These are phyloP conservation scores for Colletotrichum sojae DNA, from an alignment of 2,329 filamentous ascomycete species.

Conservation along the genomic window DNA sequence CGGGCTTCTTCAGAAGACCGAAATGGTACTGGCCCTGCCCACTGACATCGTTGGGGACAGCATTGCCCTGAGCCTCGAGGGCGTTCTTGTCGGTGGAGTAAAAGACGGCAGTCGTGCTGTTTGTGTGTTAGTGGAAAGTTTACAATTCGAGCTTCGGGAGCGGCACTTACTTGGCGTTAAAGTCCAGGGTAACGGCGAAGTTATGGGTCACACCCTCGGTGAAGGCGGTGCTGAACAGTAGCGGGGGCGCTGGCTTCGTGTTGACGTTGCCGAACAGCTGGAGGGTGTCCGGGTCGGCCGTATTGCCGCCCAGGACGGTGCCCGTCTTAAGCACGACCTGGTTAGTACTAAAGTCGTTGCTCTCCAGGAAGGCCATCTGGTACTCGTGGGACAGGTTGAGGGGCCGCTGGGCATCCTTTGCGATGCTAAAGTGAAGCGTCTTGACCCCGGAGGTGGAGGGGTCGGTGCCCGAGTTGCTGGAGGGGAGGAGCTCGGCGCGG, in stretches of 20 bases:
- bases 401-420: constrained; percentile 64
- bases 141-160: not conserved
- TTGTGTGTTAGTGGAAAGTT: not conserved
- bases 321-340: constrained; percentile 70
- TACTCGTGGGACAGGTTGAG: constrained; percentile 75
- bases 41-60: constrained; percentile 64
- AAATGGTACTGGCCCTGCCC: constrained; percentile 75
- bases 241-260: constrained; percentile 50
- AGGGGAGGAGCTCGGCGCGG: constrained; percentile 69
- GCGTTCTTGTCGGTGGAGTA: constrained; percentile 65
- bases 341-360: constrained; percentile 62
- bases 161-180: constrained; percentile 63
- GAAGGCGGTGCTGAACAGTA: constrained; percentile 67
- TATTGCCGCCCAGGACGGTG: constrained; percentile 59
- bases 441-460: constrained; percentile 67
- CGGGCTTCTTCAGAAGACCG: constrained; percentile 73
- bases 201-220: constrained; percentile 69
- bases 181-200: constrained; percentile 72
- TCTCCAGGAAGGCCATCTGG: constrained; percentile 67
- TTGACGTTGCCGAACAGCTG: constrained; percentile 64
- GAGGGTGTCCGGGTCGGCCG: constrained; percentile 55
- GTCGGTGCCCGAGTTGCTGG: constrained; percentile 65
- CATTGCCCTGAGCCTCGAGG: constrained; percentile 62
- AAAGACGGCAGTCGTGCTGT: constrained; percentile 68
- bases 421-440: constrained; percentile 73